phyloP scores from a whole-genome alignment of 2,329 filamentous ascomycete species.

The Claviceps humidiphila region DNA sequence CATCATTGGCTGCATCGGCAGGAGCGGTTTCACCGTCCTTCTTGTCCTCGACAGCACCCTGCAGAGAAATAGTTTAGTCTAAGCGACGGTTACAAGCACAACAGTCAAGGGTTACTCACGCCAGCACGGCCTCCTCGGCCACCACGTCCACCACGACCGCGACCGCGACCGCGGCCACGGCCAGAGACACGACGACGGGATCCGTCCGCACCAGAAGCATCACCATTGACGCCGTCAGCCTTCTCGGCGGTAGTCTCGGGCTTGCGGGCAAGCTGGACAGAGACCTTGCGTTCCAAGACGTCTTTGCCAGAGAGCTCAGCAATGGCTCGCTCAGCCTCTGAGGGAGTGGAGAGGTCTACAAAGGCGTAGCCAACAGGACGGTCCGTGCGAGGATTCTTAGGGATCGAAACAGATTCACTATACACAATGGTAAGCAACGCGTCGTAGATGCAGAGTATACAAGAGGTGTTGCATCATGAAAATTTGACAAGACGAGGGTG shows the following conservation, averaged over 20 bases:
- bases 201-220: slow-evolving; percentile 57
- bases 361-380: slow-evolving; percentile 98
- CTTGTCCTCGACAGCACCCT: slow-evolving; percentile 28
- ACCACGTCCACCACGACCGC: slow-evolving; percentile 53
- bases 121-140: slow-evolving; percentile 43
- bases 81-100: slow-evolving; percentile 26
- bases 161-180: slow-evolving; percentile 54
- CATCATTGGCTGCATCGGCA: slow-evolving; percentile 29
- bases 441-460: neutral
- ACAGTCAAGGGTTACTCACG: slow-evolving; percentile 12
- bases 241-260: slow-evolving; percentile 76
- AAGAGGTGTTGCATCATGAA: neutral
- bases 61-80: neutral
- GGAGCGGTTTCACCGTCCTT: slow-evolving; percentile 28
- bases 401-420: slow-evolving; percentile 97
- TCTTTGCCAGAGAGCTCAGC: slow-evolving; percentile 92
- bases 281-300: slow-evolving; percentile 97
- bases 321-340: slow-evolving; percentile 92
- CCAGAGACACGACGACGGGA: slow-evolving; percentile 49
- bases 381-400: slow-evolving; percentile 97
- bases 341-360: slow-evolving; percentile 89
- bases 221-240: slow-evolving; percentile 60
- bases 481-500: neutral
- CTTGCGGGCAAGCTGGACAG: slow-evolving; percentile 95
- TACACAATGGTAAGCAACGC: slow-evolving; percentile 6